Evolutionary conservation across 148 eudicot species (phyloP).

Genomic region (Chenopodium quinoa): DNA sequence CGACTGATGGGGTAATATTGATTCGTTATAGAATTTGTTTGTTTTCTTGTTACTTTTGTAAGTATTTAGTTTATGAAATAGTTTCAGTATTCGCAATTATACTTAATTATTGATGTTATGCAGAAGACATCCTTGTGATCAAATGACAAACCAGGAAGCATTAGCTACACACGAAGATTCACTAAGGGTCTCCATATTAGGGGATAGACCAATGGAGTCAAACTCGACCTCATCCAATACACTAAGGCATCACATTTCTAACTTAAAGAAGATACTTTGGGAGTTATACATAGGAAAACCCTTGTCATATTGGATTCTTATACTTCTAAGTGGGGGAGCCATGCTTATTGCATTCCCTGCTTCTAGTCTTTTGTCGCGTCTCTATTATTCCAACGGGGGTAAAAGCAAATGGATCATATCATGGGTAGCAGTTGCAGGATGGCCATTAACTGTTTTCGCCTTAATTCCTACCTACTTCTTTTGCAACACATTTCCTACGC

Average conservation of each 20-base stretch:
- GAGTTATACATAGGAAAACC: slow-evolving; percentile 55
- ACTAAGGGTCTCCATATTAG: slow-evolving; percentile 20
- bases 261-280: slow-evolving; percentile 25
- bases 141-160: slow-evolving; percentile 18
- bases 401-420: slow-evolving; percentile 79
- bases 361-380: slow-evolving; percentile 65
- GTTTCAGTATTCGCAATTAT: neutral
- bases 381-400: slow-evolving; percentile 72
- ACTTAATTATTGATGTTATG: slow-evolving; percentile 4
- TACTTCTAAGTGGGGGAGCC: slow-evolving; percentile 46
- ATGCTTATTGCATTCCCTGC: slow-evolving; percentile 86
- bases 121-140: slow-evolving; percentile 13
- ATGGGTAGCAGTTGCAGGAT: slow-evolving; percentile 78
- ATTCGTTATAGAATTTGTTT: neutral
- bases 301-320: slow-evolving; percentile 63
- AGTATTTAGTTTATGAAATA: neutral
- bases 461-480: slow-evolving; percentile 51
- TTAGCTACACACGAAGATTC: neutral
- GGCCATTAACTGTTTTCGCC: slow-evolving; percentile 62
- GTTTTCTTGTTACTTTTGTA: too few relatives aligned
- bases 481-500: slow-evolving; percentile 47
- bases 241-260: slow-evolving; percentile 26
- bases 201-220: slow-evolving; percentile 27
- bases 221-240: slow-evolving; percentile 28
- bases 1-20: neutral